Percentiles rank a stretch among this genome's conserved stretches.
phyloP scores from a whole-genome alignment of 495 filamentous ascomycete species.

The Tuber umbilicatum region DNA sequence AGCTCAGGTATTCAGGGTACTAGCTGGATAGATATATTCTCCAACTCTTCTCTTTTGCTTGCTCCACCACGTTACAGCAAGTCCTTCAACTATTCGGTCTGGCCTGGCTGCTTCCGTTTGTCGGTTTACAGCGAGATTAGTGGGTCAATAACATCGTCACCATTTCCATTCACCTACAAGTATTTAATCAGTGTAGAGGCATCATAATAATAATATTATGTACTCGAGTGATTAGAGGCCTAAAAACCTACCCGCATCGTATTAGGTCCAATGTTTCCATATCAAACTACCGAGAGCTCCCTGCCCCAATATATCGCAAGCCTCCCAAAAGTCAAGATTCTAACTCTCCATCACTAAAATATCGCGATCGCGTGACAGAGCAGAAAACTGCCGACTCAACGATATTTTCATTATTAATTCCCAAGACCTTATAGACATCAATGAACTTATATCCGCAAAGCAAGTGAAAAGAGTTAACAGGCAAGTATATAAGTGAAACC shows the following conservation, averaged over 20 bases:
- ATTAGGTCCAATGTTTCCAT: background rate
- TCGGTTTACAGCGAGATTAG: background rate
- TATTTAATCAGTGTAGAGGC: background rate
- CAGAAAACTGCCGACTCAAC: background rate
- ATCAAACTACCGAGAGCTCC: background rate
- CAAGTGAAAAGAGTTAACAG: background rate
- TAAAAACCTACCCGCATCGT: background rate
- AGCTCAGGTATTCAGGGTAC: background rate
- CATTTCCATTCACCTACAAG: background rate
- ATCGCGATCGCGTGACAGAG: background rate
- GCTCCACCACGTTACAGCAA: background rate
- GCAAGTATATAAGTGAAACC: background rate
- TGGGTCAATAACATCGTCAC: background rate
- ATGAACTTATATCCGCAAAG: constrained; percentile 1
- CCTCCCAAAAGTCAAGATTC: background rate
- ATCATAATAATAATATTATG: too few relatives aligned
- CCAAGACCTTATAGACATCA: background rate
- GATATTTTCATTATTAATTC: background rate
- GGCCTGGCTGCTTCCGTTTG: background rate
- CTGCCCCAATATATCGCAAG: background rate
- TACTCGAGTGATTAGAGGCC: background rate
- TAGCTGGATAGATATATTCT: background rate
- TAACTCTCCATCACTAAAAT: background rate
- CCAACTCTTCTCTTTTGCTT: background rate
- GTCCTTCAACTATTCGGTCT: background rate